Percentiles rank a stretch among this genome's conserved stretches.
phyloP scores from a whole-genome alignment of 129 eudicot genomes.

The Pseudognaphalium luteoalbum region DNA sequence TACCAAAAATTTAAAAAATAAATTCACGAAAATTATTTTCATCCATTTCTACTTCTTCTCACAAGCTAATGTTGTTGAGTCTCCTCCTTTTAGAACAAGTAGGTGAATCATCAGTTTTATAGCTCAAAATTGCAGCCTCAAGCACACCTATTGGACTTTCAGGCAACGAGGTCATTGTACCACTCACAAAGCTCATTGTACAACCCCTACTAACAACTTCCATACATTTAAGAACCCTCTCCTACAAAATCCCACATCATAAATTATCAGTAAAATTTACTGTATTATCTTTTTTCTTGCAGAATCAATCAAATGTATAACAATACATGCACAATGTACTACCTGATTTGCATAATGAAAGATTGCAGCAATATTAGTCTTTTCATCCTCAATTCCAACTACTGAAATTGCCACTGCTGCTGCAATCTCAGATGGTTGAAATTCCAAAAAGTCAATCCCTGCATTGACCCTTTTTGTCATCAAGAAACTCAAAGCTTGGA shows the following conservation, averaged over 20 bases:
- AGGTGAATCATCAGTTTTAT: slow-evolving; percentile 47
- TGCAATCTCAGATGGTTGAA: slow-evolving; percentile 71
- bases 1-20: slow-evolving; percentile 30
- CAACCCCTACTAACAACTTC: slow-evolving; percentile 34
- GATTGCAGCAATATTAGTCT: slow-evolving; percentile 34
- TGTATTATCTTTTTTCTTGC: not conserved
- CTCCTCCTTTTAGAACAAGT: slow-evolving; percentile 45
- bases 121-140: slow-evolving; percentile 54
- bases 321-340: slow-evolving; percentile 22
- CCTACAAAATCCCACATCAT: slow-evolving; percentile 38
- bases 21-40: slow-evolving; percentile 11
- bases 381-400: slow-evolving; percentile 37
- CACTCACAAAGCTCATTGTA: slow-evolving; percentile 32
- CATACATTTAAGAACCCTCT: slow-evolving; percentile 39
- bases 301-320: not conserved
- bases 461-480: slow-evolving; percentile 22
- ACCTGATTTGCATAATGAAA: slow-evolving; percentile 48
- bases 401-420: slow-evolving; percentile 68
- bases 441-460: slow-evolving; percentile 75
- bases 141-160: slow-evolving; percentile 59
- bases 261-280: slow-evolving; percentile 10
- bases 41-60: slow-evolving; percentile 15
- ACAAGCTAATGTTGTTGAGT: slow-evolving; percentile 29
- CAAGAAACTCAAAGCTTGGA: slow-evolving; percentile 13
- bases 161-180: slow-evolving; percentile 37